Base-by-base conservation (phyloP, 2,329 filamentous ascomycete species). In the Exutisphaerella laricina region DNA sequence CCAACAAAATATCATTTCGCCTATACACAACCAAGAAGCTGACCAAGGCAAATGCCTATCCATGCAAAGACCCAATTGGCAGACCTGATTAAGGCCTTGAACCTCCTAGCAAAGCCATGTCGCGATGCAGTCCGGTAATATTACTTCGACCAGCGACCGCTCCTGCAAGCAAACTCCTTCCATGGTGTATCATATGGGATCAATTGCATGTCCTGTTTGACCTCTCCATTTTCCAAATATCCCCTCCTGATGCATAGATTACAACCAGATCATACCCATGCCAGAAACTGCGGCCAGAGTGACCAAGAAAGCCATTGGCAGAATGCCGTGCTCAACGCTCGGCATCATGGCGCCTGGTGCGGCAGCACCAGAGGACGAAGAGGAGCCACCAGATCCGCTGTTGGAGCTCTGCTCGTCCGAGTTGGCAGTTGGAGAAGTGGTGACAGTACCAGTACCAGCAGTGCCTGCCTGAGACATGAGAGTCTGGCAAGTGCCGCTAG, bases 391-490 rank as follows among this genome's bases (percentile, higher is more conserved):
- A 23, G 51, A 47, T 20, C 57, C 57, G 23, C 56, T 53, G 30
- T 53, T 55, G 25, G 57, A 52, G 43, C 54, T 51, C 30, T 55
- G 54, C 39, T 58, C 62, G 30, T 48, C 50, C 34, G 59, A 63
- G 45, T 62, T 66, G 42, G 61, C 68, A 33, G 68, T 70, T 12
- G 74, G 71, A 5, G 61, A 59, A 28, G 61, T 60, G n/a, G 71
- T 70, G 41, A 81, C 77, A 23, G 66, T 70, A 39, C 77, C 77
- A 39, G 74, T 75, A 23, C 78, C 79, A 46, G 71, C 72, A 22
- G 77, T 69, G 56, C 80, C 83, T 45, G 84, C 85, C 51, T 79
- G 73, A 23, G 70, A 66, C 45, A 92, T 68, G 43, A 82, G 70
- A 35, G 66, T 57, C 39, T 67, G 62, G 74, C 86, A 90, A 43